Base-by-base conservation (phyloP, 805 yeast species). In the Yamadazyma endophytica region DNA sequence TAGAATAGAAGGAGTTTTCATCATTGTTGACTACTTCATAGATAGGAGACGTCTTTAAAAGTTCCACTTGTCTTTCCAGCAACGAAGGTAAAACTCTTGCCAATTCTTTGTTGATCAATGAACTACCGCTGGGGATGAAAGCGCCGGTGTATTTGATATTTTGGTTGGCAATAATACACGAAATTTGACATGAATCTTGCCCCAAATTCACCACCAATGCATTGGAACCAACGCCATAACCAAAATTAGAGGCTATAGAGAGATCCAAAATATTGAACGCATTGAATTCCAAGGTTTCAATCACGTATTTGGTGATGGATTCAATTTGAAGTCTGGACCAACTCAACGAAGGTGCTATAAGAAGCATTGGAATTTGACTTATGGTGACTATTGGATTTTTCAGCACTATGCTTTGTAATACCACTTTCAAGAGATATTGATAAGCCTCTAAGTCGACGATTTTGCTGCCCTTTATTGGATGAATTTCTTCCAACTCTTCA, bases 171-270 rank as follows among this genome's bases (percentile, higher is more conserved):
- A 83, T 56, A n/a, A 90, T 75, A 3, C 96, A 92, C 9, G 79
- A 68, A 15, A 90, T 67, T 51, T 87, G 95, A 3, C 88, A 76
- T 43, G 80, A 75, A 15, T 78, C 75, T 40, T 65, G 63, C 13
- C 97, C 97, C 28, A 90, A 69, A 54, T 90, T 95, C 24, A 90
- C 75, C 12, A 90, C 82, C 21, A 82, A 61, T 1, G 88, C 71
- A 39, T 78, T 82, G 23, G 79, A 71, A 8, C 77, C 60, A 11
- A 72, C 61, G 4, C 86, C 84, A 52, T 80, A 69, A 0, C 96
- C 90, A 56, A 77, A 88, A 12, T 83, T 64, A 1, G 87, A 62
- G 5, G 86, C 82, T 22, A 87, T 58, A 1, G 88, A 65, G 13
- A 72, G 61, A 26, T 94, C 88, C 22, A 84, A 50, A 5, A 87